These are phyloP conservation scores for Aspergillus melleus DNA, from an alignment of 2,329 filamentous ascomycete species.

Conservation along the genomic window DNA sequence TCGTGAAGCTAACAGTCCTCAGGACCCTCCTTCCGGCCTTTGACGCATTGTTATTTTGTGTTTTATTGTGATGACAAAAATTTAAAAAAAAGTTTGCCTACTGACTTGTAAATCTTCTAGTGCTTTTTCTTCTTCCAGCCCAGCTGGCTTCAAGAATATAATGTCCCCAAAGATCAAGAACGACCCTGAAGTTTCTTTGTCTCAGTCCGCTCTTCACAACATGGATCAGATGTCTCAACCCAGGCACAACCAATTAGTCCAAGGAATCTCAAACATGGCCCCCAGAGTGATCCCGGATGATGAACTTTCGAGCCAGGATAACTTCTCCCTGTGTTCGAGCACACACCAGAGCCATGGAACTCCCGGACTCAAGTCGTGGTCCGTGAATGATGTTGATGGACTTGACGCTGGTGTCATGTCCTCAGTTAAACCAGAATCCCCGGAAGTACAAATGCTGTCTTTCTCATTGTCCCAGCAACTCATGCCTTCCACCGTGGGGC, in stretches of 20 bases:
- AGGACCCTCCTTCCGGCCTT: slow-evolving; percentile 12
- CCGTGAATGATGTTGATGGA: slow-evolving; percentile 39
- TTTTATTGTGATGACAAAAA: neutral
- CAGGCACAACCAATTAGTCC: slow-evolving; percentile 37
- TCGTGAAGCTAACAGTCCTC: slow-evolving; percentile 5
- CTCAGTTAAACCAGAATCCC: slow-evolving; percentile 38
- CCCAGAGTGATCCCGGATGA: slow-evolving; percentile 44
- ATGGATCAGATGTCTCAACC: slow-evolving; percentile 36
- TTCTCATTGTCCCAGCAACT: slow-evolving; percentile 44
- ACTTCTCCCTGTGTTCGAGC: slow-evolving; percentile 43
- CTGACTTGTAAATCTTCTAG: slow-evolving; percentile 34
- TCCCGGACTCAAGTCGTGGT: slow-evolving; percentile 40
- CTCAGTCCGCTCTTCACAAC: slow-evolving; percentile 30
- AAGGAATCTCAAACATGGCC: slow-evolving; percentile 40
- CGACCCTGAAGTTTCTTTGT: slow-evolving; percentile 38
- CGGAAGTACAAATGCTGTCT: slow-evolving; percentile 44
- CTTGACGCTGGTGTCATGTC: slow-evolving; percentile 39
- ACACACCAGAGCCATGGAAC: slow-evolving; percentile 35
- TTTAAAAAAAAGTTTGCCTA: slow-evolving; percentile 26
- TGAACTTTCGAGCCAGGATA: slow-evolving; percentile 44
- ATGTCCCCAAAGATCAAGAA: slow-evolving; percentile 42
- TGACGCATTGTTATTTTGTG: slow-evolving; percentile 17
- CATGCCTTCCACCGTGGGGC: slow-evolving; percentile 39
- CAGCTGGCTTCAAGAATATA: slow-evolving; percentile 25
- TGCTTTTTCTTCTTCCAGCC: slow-evolving; percentile 24